These are phyloP conservation scores for Tolypocladium endophyticum DNA, from an alignment of 2,329 filamentous ascomycete species.

Conservation along the genomic window DNA sequence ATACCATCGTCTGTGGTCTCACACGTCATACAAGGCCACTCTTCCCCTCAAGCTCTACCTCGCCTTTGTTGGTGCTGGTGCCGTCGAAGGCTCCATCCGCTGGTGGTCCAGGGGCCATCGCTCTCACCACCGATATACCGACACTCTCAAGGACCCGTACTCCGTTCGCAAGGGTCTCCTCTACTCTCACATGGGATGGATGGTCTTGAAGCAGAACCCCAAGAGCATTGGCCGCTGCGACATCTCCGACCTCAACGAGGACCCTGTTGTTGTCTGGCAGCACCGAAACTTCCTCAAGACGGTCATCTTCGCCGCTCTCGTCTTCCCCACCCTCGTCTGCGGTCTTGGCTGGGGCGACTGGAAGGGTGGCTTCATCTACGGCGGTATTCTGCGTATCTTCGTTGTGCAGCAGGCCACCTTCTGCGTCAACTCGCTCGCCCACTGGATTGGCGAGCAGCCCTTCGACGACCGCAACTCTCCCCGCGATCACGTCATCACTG, in stretches of 20 bases:
- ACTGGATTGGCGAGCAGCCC: constrained; percentile 86
- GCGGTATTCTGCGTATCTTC: constrained; percentile 76
- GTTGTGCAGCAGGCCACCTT: constrained; percentile 89
- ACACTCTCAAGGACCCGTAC: constrained; percentile 87
- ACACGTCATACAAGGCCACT: constrained; percentile 71
- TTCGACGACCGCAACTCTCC: constrained; percentile 90
- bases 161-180: constrained; percentile 80
- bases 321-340: constrained; percentile 65
- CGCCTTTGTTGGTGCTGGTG: constrained; percentile 69
- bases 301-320: constrained; percentile 65
- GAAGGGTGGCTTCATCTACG: constrained; percentile 74
- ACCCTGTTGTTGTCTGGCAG: constrained; percentile 77
- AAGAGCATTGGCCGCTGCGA: constrained; percentile 82
- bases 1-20: constrained; percentile 69
- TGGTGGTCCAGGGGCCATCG: constrained; percentile 87
- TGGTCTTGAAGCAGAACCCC: constrained; percentile 88
- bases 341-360: constrained; percentile 75
- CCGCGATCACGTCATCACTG: constrained; percentile 78
- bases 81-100: constrained; percentile 75
- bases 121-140: constrained; percentile 84
- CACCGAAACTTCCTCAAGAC: constrained; percentile 79
- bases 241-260: constrained; percentile 80
- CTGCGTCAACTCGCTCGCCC: constrained; percentile 83
- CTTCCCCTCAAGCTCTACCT: constrained; percentile 72
- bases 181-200: constrained; percentile 75